Evolutionary conservation across 2,329 filamentous ascomycete genomes (phyloP).

Genomic region (Sordariomycetes sp.): DNA sequence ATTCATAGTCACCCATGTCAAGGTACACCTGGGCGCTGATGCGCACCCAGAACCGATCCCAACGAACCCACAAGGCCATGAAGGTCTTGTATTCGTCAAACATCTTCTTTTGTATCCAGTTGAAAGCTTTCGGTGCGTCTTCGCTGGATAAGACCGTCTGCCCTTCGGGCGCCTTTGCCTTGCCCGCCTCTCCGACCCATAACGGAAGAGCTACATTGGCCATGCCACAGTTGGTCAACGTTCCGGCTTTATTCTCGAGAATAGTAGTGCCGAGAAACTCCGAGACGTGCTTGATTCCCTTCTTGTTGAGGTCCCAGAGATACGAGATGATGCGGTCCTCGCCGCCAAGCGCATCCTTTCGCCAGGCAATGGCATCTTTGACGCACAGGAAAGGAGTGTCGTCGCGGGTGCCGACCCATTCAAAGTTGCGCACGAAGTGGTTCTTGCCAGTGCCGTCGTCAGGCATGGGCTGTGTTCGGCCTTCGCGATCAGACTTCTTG

Average conservation of each 20-base stretch:
- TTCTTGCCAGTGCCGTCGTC: slow-evolving; percentile 40
- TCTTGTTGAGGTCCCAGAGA: slow-evolving; percentile 49
- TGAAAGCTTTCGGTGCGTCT: slow-evolving; percentile 27
- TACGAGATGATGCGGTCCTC: slow-evolving; percentile 63
- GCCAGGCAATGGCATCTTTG: slow-evolving; percentile 62
- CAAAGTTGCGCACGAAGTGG: slow-evolving; percentile 60
- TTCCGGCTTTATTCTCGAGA: slow-evolving; percentile 55
- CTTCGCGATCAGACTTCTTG: slow-evolving; percentile 12
- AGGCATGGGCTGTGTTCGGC: slow-evolving; percentile 26
- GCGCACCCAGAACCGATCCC: slow-evolving; percentile 57
- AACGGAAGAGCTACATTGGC: slow-evolving; percentile 68
- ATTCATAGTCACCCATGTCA: slow-evolving; percentile 70
- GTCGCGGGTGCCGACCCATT: slow-evolving; percentile 70
- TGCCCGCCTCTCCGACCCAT: slow-evolving; percentile 15
- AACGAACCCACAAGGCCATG: slow-evolving; percentile 54
- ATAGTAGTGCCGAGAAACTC: slow-evolving; percentile 59
- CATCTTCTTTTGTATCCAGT: slow-evolving; percentile 50
- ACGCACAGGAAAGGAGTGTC: slow-evolving; percentile 63
- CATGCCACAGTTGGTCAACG: slow-evolving; percentile 59
- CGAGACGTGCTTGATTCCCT: slow-evolving; percentile 54
- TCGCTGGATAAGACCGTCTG: slow-evolving; percentile 10
- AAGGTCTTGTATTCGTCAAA: slow-evolving; percentile 61
- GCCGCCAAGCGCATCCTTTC: slow-evolving; percentile 59
- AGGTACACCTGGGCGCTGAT: slow-evolving; percentile 79
- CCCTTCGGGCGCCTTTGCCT: slow-evolving; percentile 9